These are phyloP conservation scores for Hermanozyma aechmeae DNA, from an alignment of 805 yeast genomes.

Conservation along the genomic window DNA sequence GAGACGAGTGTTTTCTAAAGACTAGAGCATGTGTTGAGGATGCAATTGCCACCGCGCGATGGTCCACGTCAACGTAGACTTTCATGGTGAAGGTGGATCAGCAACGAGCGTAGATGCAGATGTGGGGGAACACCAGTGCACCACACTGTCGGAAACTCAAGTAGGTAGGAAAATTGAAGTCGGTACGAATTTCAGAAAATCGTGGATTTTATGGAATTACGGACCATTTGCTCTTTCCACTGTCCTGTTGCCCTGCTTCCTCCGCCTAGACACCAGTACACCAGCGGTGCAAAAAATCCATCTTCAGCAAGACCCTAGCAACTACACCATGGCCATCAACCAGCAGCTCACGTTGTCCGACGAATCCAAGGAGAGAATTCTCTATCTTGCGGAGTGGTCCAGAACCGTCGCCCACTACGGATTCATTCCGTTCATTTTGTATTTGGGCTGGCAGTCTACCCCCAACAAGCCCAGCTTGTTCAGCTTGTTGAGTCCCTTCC, in stretches of 20 bases:
- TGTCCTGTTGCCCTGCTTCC: too few species aligned
- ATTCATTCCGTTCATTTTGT: slow-evolving; percentile 90
- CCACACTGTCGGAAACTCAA: too few species aligned
- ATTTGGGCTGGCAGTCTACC: slow-evolving; percentile 66
- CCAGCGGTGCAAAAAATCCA: too few species aligned
- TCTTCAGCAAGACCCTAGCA: too few species aligned
- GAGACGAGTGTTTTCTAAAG: slow-evolving; percentile 6
- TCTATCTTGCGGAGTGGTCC: slow-evolving; percentile 72
- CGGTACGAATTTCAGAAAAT: too few species aligned
- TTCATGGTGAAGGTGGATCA: too few species aligned
- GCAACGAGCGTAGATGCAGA: too few species aligned
- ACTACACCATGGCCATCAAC: slow-evolving; percentile 9
- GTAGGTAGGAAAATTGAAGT: too few species aligned
- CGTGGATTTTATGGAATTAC: too few species aligned
- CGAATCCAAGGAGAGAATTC: slow-evolving; percentile 71
- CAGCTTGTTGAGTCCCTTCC: slow-evolving; percentile 69
- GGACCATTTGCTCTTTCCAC: too few species aligned
- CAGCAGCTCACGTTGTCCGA: slow-evolving; percentile 32
- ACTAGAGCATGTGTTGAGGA: slow-evolving; percentile 9
- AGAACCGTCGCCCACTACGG: slow-evolving; percentile 91
- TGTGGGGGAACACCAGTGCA: too few species aligned
- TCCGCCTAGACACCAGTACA: too few species aligned
- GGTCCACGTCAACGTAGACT: slow-evolving; percentile 7
- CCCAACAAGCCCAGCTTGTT: slow-evolving; percentile 78
- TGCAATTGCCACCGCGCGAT: slow-evolving; percentile 9